These are phyloP conservation scores for Coniochaeta hoffmannii DNA, from an alignment of 2,329 filamentous ascomycete genomes.

Conservation along the genomic window DNA sequence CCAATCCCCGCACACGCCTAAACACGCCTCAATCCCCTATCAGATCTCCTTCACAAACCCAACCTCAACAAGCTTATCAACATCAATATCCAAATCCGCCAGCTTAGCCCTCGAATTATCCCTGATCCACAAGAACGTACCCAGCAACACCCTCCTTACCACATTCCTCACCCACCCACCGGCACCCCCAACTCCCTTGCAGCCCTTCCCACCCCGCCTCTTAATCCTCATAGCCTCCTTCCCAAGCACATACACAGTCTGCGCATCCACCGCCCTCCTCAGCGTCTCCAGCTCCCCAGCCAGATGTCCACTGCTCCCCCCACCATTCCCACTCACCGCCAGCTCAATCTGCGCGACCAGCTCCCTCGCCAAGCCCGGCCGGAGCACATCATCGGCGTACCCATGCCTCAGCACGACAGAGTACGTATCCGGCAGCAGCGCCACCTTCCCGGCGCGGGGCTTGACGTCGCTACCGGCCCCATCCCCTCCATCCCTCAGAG, in stretches of 20 bases:
- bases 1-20: too few relatives aligned
- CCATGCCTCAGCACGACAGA: conserved; percentile 63
- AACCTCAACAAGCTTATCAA: conserved; percentile 58
- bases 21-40: too few relatives aligned
- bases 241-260: conserved; percentile 50
- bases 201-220: not conserved
- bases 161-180: conserved; percentile 18
- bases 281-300: conserved; percentile 33
- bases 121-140: conserved; percentile 54
- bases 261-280: conserved; percentile 34
- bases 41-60: conserved; percentile 62
- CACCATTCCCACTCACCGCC: conserved; percentile 30
- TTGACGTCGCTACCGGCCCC: conserved; percentile 11
- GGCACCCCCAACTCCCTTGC: conserved; percentile 17
- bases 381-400: conserved; percentile 65
- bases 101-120: conserved; percentile 62
- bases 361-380: conserved; percentile 48
- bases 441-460: not conserved
- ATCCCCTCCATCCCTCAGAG: not conserved
- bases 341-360: conserved; percentile 54
- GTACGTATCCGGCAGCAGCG: conserved; percentile 52
- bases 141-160: conserved; percentile 38
- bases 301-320: conserved; percentile 17
- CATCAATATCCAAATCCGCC: conserved; percentile 50
- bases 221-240: conserved; percentile 53